Percentiles rank a stretch among this genome's conserved stretches.
Conservation (phyloP, 179 eudicot genomes). For the Silene coronaria region DNA sequence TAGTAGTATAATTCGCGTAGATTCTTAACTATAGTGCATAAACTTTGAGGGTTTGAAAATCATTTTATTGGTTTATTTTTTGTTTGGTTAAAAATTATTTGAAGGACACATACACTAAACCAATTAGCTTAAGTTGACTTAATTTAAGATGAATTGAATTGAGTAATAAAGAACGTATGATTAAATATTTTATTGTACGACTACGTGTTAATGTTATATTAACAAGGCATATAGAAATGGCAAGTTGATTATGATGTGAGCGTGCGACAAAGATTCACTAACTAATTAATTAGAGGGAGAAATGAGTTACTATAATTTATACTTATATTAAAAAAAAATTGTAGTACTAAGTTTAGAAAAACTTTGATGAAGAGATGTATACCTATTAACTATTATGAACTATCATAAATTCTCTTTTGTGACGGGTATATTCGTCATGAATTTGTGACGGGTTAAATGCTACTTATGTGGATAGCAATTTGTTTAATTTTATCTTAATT, state of each 20-base stretch:
- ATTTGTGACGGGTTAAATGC: too few species aligned
- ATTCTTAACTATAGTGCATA: neutral
- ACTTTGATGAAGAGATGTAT: too few species aligned
- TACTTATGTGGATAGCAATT: too few species aligned
- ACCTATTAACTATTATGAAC: too few species aligned
- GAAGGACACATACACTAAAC: constrained; percentile 21
- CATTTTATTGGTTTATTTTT: neutral
- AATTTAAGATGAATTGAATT: neutral
- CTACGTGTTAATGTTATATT: neutral
- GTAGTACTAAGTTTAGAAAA: too few species aligned
- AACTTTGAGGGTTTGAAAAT: neutral
- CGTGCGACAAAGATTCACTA: constrained; percentile 1
- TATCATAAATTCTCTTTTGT: too few species aligned
- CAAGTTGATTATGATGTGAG: neutral
- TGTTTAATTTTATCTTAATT: too few species aligned
- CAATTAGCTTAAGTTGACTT: constrained; percentile 31
- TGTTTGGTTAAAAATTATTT: neutral
- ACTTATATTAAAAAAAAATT: too few species aligned
- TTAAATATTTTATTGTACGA: neutral
- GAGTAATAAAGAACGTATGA: constrained; percentile 1
- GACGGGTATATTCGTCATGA: too few species aligned
- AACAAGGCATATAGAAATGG: neutral
- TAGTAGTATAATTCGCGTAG: neutral
- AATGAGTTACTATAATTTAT: too few species aligned
- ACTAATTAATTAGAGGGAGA: neutral